Base-by-base conservation (phyloP, 441 rosid species). In the Adansonia madagascariensis region DNA sequence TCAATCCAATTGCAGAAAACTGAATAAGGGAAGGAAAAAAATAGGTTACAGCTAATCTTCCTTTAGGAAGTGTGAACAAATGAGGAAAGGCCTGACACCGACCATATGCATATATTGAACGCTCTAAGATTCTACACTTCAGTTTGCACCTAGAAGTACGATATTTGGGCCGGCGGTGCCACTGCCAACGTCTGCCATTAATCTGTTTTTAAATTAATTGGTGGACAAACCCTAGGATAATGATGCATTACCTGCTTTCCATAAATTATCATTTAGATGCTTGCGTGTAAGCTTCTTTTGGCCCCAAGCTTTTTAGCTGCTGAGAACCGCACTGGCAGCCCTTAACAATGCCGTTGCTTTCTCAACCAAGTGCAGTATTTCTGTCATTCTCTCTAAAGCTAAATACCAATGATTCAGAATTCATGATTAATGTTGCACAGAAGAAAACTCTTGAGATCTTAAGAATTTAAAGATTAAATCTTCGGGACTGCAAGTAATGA, bases 121-220 rank as follows among this genome's bases (percentile, higher is more conserved):
- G 35, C 14, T 41, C 20, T 18, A 67, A 71, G 76, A 77, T 61
- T 39, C 43, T 62, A 55, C 39, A 66, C 41, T 78, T 75, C 65
- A 73, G 49, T 80, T 78, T 78, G 80, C 81, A 83, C 86, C 82
- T 2, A 59, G 5, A 61, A 22, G 66, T 11, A 61, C 4, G n/a
- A 5, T 61, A 24, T 61, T 61, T 39, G 41, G 55, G 43, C 44
- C 44, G 44, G 44, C 4, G 44, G 44, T 76, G 67, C 39, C 62
- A 62, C 43, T 62, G 27, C 43, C n/a, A 53, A 14, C 27, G 56
- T 57, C 75, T 64, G 52, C 69, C 76, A 35, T 35, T 35, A 3
- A 35, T 35, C 80, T 72, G 81, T 77, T 81, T 76, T 70, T 11
- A 44, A 12, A 50, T 12, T 4, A 22, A 35, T 35, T 35, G 1